Base-by-base conservation (phyloP, 2,329 filamentous ascomycete genomes). In the Graphilbum ipis-grandicollis region DNA sequence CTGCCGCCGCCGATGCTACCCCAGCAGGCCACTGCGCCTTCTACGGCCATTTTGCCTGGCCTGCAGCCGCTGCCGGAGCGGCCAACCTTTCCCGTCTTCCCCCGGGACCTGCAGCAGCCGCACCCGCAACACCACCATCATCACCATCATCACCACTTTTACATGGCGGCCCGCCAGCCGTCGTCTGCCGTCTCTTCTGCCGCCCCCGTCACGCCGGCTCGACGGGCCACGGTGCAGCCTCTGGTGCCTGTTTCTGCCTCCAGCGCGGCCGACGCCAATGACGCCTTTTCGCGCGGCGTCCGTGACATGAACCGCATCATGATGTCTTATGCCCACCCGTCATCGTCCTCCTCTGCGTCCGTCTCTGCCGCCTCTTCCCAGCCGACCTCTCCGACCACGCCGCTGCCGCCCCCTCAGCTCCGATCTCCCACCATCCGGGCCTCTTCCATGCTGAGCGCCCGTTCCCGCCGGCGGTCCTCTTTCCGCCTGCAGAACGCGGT, bases 401-500 rank as follows among this genome's bases (percentile, higher is more conserved):
- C 85, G 13, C 66, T 80, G 32, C 78, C 78, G 33, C 74, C 78
- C 1, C 62, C 75, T 19, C 75, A 78, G 57, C 52, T 68, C 41
- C 55, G 63, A 49, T 71, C 72, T 26, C 66, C 69, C 6, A 66
- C 66, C 9, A 63, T 65, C 41, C 70, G 60, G 26, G 65, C 64
- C 19, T 64, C 57, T 17, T 70, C 66, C 33, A 65, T 59, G 44
- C 59, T 66, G 18, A 66, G 65, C 2, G 58, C 59, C 32, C 65
- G 75, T 40, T 61, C 71, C 15, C 68, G 79, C 36, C 68, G 82
- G 48, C 72, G 86, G 26, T 84, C 85, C 25, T 85, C 84, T 0
- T 90, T 94, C 47, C 75, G 84, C 40, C 88, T 94, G 50, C 85
- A 93, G 50, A 73, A 79, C 43, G 94, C 88, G 15, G 90, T 23